phyloP scores from a whole-genome alignment of 768 basidiomycete species.

The Boletus edulis region DNA sequence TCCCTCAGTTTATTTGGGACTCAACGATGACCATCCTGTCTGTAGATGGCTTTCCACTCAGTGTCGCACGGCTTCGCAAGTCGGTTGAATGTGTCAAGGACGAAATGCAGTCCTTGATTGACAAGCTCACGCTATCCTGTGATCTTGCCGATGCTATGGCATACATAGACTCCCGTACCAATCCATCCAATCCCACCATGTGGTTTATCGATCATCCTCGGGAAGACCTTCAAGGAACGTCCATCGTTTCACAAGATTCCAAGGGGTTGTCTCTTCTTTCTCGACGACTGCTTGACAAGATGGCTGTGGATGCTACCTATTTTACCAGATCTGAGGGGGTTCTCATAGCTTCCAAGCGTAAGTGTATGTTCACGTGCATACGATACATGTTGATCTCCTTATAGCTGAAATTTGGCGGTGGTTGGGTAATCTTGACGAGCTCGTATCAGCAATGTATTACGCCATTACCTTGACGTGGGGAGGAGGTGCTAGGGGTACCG shows the following conservation, averaged over 20 bases:
- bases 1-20: neutral
- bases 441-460: slow-evolving; percentile 9
- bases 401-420: slow-evolving; percentile 2
- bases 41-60: neutral
- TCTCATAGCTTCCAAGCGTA: neutral
- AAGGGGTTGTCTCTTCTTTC: neutral
- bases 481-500: slow-evolving; percentile 13
- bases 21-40: neutral
- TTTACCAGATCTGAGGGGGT: neutral
- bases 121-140: neutral
- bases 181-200: neutral
- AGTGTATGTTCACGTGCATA: too few species aligned
- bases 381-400: neutral
- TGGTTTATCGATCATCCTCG: neutral
- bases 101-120: neutral
- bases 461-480: slow-evolving; percentile 13
- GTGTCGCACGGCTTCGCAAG: neutral
- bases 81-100: neutral
- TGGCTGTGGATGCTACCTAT: neutral
- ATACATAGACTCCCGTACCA: neutral
- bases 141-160: neutral
- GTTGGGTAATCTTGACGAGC: slow-evolving; percentile 2
- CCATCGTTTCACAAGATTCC: neutral
- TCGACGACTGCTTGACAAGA: neutral
- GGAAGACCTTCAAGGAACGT: neutral